These are phyloP conservation scores for Phytopythium montanum DNA, from an alignment of 352 stramenopile genomes.

Conservation along the genomic window DNA sequence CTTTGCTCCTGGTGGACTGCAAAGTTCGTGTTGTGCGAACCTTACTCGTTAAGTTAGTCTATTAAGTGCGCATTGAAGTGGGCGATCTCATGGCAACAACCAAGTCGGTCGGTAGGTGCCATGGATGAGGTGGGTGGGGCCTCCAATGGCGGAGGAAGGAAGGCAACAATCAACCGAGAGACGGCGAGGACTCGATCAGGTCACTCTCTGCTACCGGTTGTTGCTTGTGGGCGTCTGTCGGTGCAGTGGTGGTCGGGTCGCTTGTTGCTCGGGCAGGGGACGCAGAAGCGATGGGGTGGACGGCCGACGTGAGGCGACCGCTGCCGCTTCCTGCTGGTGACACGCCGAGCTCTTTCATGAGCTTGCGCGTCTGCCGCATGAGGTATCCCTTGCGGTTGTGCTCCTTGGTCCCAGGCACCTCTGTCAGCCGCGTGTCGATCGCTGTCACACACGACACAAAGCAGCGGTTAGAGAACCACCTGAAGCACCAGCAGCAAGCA, in stretches of 20 bases:
- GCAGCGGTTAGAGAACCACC: background rate
- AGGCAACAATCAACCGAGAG: background rate
- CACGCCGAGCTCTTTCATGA: slow-evolving; percentile 25
- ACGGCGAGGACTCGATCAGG: background rate
- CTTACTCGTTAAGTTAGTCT: background rate
- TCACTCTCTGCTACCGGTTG: background rate
- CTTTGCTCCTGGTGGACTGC: background rate
- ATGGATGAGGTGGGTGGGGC: background rate
- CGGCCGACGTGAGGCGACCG: slow-evolving; percentile 21
- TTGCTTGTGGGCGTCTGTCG: background rate
- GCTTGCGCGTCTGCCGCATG: slow-evolving; percentile 51
- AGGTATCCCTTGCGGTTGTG: slow-evolving; percentile 75
- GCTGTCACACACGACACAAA: slow-evolving; percentile 9
- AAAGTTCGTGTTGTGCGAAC: background rate
- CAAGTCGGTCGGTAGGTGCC: background rate
- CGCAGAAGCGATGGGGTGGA: background rate
- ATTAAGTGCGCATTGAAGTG: slow-evolving; percentile 4
- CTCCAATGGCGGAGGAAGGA: background rate
- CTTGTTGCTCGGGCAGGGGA: slow-evolving; percentile 29
- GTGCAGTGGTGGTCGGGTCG: background rate
- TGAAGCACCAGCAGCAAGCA: background rate
- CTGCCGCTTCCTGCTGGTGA: slow-evolving; percentile 1
- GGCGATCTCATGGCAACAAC: background rate
- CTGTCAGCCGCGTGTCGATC: background rate
- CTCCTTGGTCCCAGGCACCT: slow-evolving; percentile 36